Evolutionary conservation across 306 rosid genomes (phyloP).

Genomic region (Cicer bijugum): DNA sequence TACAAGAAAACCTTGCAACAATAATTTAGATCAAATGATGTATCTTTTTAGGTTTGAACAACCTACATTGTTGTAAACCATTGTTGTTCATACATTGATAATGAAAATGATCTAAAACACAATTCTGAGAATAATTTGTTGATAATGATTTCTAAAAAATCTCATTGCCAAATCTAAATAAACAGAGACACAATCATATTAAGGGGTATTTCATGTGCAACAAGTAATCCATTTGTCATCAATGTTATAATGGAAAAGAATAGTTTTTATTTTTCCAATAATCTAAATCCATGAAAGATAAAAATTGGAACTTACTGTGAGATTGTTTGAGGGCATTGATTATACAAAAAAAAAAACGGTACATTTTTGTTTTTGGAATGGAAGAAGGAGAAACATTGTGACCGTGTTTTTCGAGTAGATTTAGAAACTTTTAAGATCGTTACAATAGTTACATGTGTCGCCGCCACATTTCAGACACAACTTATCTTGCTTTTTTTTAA

Average conservation of each 20-base stretch:
- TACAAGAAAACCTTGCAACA: not conserved
- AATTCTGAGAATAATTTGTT: conserved; percentile 11
- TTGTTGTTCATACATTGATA: not conserved
- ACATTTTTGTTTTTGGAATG: conserved; percentile 15
- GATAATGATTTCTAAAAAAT: not conserved
- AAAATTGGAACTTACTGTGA: conserved; percentile 36
- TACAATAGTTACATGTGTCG: conserved; percentile 50
- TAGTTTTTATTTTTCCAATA: not conserved
- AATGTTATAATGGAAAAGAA: not conserved
- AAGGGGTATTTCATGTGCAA: not conserved
- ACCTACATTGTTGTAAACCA: not conserved
- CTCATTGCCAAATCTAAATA: not conserved
- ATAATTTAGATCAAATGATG: conserved; percentile 12
- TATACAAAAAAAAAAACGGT: conserved; percentile 19
- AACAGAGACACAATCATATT: not conserved
- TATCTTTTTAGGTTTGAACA: not conserved
- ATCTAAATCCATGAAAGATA: conserved; percentile 1
- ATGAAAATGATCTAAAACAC: conserved; percentile 18
- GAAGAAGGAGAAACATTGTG: conserved; percentile 21
- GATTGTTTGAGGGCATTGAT: conserved; percentile 10
- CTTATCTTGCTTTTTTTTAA: not conserved
- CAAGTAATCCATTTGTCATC: not conserved
- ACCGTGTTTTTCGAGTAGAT: conserved; percentile 22
- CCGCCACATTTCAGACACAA: conserved; percentile 24
- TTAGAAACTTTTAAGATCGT: conserved; percentile 41